Evolutionary conservation across 805 yeast species (phyloP).

Genomic region (Saturnispora sekii): DNA sequence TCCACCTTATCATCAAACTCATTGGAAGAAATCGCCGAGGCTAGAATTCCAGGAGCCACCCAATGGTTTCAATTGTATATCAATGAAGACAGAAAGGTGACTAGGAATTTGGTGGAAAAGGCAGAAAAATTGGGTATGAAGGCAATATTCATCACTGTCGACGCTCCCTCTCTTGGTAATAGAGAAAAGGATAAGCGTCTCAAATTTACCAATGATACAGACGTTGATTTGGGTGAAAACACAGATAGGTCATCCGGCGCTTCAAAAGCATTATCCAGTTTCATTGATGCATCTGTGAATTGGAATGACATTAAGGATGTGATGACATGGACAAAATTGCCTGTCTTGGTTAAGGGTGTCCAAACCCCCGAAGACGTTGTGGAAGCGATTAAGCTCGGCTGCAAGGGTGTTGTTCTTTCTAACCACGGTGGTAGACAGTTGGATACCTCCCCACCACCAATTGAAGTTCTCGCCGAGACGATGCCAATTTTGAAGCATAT

Average conservation of each 20-base stretch:
- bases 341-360: constrained; percentile 73
- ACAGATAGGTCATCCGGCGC: constrained; percentile 75
- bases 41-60: constrained; percentile 53
- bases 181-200: constrained; percentile 54
- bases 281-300: constrained; percentile 59
- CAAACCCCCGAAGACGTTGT: constrained; percentile 75
- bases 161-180: constrained; percentile 86
- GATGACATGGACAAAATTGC: constrained; percentile 46
- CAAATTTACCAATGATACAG: constrained; percentile 33
- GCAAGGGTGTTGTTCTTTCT: constrained; percentile 71
- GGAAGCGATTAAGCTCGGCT: constrained; percentile 60
- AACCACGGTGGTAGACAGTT: constrained; percentile 89
- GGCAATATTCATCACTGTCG: constrained; percentile 83
- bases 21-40: constrained; percentile 73
- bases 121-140: constrained; percentile 69
- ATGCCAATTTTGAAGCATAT: constrained; percentile 40
- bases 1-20: constrained; percentile 88
- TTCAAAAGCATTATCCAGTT: constrained; percentile 75
- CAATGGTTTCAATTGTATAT: constrained; percentile 90
- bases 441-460: constrained; percentile 72
- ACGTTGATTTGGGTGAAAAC: constrained; percentile 33
- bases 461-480: constrained; percentile 65
- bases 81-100: constrained; percentile 60
- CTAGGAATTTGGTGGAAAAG: constrained; percentile 51
- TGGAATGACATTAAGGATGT: constrained; percentile 61